Base-by-base conservation (phyloP, 176 grass and related monocot species). In the Ensete glaucum region DNA sequence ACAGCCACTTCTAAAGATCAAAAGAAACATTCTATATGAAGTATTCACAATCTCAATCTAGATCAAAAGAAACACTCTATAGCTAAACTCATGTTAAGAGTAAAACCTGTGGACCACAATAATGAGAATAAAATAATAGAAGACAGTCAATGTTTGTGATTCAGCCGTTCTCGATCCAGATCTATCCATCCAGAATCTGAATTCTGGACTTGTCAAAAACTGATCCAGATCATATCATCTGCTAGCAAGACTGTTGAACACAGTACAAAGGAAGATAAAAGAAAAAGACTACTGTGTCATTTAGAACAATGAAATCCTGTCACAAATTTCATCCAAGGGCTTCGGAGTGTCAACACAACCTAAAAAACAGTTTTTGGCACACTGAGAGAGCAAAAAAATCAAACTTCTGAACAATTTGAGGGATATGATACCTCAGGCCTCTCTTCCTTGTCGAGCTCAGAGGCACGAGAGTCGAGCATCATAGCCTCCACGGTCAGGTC, bases 391-490 rank as follows among this genome's bases (percentile, higher is more conserved):
- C 11, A 13, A 71, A 20, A n/a, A 71, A 20, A 51, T 50, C 43
- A 51, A 71, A 50, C 68, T 62, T 52, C 9, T 13, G 51, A 54
- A 54, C 15, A 0, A 11, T 56, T n/a, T 75, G 16, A 29, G 14
- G 9, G 22, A 53, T n/a, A 69, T 29, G 67, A 67, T 75, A 98
- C 94, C 94, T 98, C 90, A 7, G 90, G 94, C 56, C 90, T 82
- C 82, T 93, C 94, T 82, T 98, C 94, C 73, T 93, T 89, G 88
- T 97, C 90, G 70, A 97, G 94, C 83, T 97, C 94, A 57, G 85
- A 73, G 56, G 94, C 90, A 54, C 72, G 88, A 71, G 94, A 93
- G 71, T 97, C 94, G 69, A 97, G 90, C 94, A 97, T 97, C 94
- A 97, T 98, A 59, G 94, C 90, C 94, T 98, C 94, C 64, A 98